Base-by-base conservation (phyloP, 148 eudicot genomes). In the Chenopodium suecicum region DNA sequence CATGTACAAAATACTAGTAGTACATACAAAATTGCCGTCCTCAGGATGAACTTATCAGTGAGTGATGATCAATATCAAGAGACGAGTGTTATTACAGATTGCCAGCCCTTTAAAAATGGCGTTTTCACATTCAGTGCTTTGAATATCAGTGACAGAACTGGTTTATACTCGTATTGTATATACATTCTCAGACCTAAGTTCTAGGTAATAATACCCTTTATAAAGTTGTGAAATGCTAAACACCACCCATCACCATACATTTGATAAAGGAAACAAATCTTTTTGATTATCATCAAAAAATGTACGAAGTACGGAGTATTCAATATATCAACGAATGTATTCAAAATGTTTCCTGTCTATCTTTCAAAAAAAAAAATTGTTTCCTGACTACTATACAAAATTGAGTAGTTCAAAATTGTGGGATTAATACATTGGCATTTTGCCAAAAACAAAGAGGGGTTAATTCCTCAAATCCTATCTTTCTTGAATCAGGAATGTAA, bases 381-480 rank as follows among this genome's bases (percentile, higher is more conserved):
- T 27, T 9, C 19, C 66, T 23, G 44, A 41, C 69, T 75, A 37
- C 75, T 75, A 47, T 66, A 75, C 79, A 82, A 80, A 54, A 29
- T 25, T 75, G 62, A 80, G 41, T 23, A 13, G 20, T 11, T 4
- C 44, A 66, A 75, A 81, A 75, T 66, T 37, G 4, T 8, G 13
- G 14, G 54, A 54, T 5, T 16, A 32, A 19, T 47, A 60, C 54
- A 50, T 50, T 2, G 17, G 46, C 56, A 68, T n/a, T 75, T 34
- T 13, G 50, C 14, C 19, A 27, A 14, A 70, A 52, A 60, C 4
- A 82, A 7, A 0, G n/a, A 31, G 32, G 32, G 52, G 3, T 20
- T 72, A 41, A 12, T 48, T 34, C 8, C 50, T 19, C 27, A 20
- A 25, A 27, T 67, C 29, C 2, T 16, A 47, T 73, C 81, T 31